Evolutionary conservation across 805 yeast species (phyloP), one percentile per base, ranked within the genome.

Genomic region (Nakazawaea wickerhamii): DNA sequence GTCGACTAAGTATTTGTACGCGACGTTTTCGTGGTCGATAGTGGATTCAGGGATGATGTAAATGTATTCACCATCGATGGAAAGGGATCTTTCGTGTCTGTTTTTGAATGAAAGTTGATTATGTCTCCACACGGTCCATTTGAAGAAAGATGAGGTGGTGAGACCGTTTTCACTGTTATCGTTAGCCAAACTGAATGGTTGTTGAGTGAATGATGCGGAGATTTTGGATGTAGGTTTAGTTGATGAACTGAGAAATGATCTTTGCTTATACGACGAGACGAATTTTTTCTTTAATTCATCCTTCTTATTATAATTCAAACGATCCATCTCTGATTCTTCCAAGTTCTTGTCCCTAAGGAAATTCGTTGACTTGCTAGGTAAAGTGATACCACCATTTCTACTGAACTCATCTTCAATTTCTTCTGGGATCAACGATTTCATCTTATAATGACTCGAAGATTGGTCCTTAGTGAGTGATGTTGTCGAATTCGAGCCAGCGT

Each of bases 21-120:
- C 44, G n/a, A 35, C 42, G 15, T 30, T 37, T 15, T 26, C 61
- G 55, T 41, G 84, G 93, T 53, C 84, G 77, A 75, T 87, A 77
- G 50, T 74, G 55, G 15, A 64, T 64, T 38, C 61, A 0, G 97
- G 96, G 53, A 87, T 77, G 38, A 91, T 75, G 54, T 90, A 91
- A 11, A 91, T 77, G 54, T 88, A 89, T 53, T 88, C 95, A n/a
- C 97, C 98, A 60, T 91, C 98, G 30, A 91, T 77, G 1, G 93
- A 89, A 25, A 91, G 67, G 1, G 89, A 77, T 52, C 93, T 77
- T 52, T 89, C 95, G 47, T 86, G 86, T 41, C 89, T 73, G 44
- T 79, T 79, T 45, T 84, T 77, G 50, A 91, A 80, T 0, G 95
- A 81, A 79, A 83, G 76, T 18, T 89, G 90, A 17, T 37, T 23